A percentile compares a stretch with the other conserved stretches of the same genome.
phyloP scores from a whole-genome alignment of 495 filamentous ascomycete genomes.

The Aspergillus haitiensis region DNA sequence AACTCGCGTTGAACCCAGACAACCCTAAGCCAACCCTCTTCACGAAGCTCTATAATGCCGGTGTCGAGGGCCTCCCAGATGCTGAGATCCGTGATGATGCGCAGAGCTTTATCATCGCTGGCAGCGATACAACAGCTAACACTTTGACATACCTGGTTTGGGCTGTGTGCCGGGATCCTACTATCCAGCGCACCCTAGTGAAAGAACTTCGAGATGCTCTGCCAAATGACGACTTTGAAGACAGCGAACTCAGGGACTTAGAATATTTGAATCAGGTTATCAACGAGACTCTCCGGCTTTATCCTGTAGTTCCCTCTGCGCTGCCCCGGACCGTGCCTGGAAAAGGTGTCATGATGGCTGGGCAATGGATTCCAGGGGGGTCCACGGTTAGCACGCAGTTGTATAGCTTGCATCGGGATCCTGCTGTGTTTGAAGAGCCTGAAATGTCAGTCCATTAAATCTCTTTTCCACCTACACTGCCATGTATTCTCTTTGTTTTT shows the following conservation, averaged over 20 bases:
- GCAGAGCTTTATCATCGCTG: slow-evolving; percentile 49
- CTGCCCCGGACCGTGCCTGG: slow-evolving; percentile 40
- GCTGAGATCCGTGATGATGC: slow-evolving; percentile 46
- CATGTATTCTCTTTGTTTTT: neutral
- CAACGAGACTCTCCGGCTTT: slow-evolving; percentile 56
- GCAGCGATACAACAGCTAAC: slow-evolving; percentile 43
- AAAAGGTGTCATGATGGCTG: slow-evolving; percentile 30
- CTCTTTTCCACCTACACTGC: no score
- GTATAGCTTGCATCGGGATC: slow-evolving; percentile 47
- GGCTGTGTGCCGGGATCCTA: slow-evolving; percentile 21
- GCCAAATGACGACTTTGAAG: slow-evolving; percentile 21
- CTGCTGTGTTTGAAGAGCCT: slow-evolving; percentile 30
- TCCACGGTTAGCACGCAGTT: slow-evolving; percentile 40
- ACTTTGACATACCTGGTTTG: slow-evolving; percentile 45
- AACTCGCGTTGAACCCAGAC: slow-evolving; percentile 38
- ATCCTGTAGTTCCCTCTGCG: slow-evolving; percentile 49
- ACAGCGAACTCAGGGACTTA: slow-evolving; percentile 32
- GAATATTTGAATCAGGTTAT: slow-evolving; percentile 52
- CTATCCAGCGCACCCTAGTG: slow-evolving; percentile 20
- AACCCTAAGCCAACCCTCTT: slow-evolving; percentile 48
- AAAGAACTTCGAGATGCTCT: slow-evolving; percentile 21
- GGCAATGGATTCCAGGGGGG: slow-evolving; percentile 33
- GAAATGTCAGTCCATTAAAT: slow-evolving; percentile 21
- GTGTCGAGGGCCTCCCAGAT: slow-evolving; percentile 36
- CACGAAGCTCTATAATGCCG: slow-evolving; percentile 45